phyloP scores from a whole-genome alignment of 139 green algal species.

The Ulvella scutata region DNA sequence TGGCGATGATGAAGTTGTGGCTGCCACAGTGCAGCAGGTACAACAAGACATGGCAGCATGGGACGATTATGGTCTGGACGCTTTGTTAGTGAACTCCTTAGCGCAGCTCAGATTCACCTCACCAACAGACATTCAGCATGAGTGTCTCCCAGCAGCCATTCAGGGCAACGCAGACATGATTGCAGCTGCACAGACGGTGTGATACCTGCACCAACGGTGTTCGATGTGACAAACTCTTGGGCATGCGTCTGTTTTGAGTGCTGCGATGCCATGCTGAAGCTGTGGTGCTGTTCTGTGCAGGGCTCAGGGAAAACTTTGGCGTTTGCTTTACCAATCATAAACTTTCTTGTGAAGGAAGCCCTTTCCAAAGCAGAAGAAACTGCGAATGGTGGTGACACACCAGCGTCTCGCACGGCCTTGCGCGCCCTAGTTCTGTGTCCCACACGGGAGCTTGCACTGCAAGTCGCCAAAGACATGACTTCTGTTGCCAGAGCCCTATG shows the following conservation, averaged over 20 bases:
- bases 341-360: conserved; percentile 38
- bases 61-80: conserved; percentile 21
- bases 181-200: conserved; percentile 81
- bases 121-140: conserved; percentile 66
- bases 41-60: conserved; percentile 36
- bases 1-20: background rate
- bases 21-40: too few relatives aligned
- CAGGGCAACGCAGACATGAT: conserved; percentile 67
- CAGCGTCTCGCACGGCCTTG: conserved; percentile 20
- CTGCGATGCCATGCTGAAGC: background rate
- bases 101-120: conserved; percentile 4
- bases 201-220: background rate
- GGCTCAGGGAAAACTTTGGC: conserved; percentile 96
- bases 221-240: background rate
- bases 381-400: background rate
- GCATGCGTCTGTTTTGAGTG: too few relatives aligned
- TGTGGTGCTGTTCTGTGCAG: conserved; percentile 7
- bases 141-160: conserved; percentile 51
- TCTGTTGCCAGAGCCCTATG: conserved; percentile 31
- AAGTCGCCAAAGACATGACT: conserved; percentile 53
- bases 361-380: background rate
- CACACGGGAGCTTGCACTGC: conserved; percentile 88
- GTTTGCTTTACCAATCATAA: conserved; percentile 88
- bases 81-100: conserved; percentile 15
- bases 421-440: conserved; percentile 80